A percentile compares a stretch with the other conserved stretches of the same genome.
Conservation (phyloP, 2,329 filamentous ascomycete genomes). For the Fusarium nurragi region DNA sequence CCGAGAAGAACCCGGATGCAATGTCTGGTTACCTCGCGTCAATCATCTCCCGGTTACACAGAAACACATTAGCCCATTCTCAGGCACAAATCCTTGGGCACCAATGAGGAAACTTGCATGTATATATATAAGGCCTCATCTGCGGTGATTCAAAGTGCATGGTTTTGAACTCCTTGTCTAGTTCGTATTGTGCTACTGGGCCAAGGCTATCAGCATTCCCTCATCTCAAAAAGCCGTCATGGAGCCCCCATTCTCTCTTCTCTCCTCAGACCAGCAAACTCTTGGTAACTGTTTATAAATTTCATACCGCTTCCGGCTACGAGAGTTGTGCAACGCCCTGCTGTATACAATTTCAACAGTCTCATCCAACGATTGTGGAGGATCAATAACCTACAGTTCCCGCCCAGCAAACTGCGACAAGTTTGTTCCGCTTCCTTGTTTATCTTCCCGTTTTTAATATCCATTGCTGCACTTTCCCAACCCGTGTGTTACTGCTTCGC, state of each 20-base stretch:
- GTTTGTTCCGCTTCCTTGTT: not conserved
- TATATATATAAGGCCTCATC: not conserved
- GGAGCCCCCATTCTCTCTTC: not conserved
- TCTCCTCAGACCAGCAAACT: not conserved
- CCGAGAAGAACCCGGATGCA: too few species aligned
- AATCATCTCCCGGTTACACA: not conserved
- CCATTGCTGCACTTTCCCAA: not conserved
- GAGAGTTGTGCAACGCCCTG: constrained; percentile 8
- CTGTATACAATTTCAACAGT: not conserved
- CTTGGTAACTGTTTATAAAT: not conserved
- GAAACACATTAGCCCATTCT: not conserved
- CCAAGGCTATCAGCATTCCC: not conserved
- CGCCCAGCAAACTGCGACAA: not conserved
- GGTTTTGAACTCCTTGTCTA: not conserved
- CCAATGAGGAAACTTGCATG: not conserved
- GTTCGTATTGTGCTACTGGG: not conserved
- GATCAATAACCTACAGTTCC: not conserved
- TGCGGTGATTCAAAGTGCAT: not conserved
- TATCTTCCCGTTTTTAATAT: not conserved
- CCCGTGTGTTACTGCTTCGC: not conserved
- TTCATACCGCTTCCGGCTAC: not conserved
- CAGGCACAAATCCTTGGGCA: not conserved
- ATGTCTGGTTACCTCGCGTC: too few species aligned
- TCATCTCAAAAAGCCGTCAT: not conserved
- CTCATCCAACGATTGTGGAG: not conserved